Evolutionary conservation across 441 rosid genomes (phyloP).

Genomic region (Populus hybrid): DNA sequence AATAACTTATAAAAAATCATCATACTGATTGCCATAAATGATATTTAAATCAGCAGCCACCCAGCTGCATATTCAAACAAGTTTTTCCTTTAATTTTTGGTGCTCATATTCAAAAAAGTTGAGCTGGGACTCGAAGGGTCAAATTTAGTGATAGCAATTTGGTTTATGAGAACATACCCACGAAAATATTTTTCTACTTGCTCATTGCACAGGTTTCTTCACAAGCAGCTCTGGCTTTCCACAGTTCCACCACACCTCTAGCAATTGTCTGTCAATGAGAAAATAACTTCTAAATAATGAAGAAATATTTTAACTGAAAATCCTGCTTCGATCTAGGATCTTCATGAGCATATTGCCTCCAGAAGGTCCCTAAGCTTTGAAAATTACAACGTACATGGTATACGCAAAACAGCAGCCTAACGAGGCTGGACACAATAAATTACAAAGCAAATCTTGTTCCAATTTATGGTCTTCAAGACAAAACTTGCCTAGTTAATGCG

Average conservation of each 20-base stretch:
- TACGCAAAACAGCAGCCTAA: background rate
- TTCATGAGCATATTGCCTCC: background rate
- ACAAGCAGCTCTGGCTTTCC: background rate
- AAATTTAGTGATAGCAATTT: no score
- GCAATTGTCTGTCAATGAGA: background rate
- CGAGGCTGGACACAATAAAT: background rate
- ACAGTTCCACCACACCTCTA: background rate
- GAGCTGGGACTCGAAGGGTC: background rate
- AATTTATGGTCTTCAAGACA: background rate
- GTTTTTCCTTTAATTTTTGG: background rate
- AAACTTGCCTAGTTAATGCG: background rate
- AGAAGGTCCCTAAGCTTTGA: background rate
- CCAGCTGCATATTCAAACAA: background rate
- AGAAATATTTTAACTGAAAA: background rate
- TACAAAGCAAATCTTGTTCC: background rate
- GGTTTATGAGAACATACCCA: background rate
- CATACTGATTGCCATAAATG: background rate
- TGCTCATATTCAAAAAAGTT: background rate
- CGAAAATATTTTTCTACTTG: no score
- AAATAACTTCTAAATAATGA: background rate
- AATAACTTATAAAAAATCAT: background rate
- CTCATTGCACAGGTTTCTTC: background rate
- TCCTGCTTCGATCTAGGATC: background rate
- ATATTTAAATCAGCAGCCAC: slow-evolving; percentile 7
- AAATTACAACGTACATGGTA: background rate